A percentile compares a stretch with the other conserved stretches of the same genome.
Conservation (phyloP, 2,329 filamentous ascomycete genomes). For the Domatiomyces catenatus region DNA sequence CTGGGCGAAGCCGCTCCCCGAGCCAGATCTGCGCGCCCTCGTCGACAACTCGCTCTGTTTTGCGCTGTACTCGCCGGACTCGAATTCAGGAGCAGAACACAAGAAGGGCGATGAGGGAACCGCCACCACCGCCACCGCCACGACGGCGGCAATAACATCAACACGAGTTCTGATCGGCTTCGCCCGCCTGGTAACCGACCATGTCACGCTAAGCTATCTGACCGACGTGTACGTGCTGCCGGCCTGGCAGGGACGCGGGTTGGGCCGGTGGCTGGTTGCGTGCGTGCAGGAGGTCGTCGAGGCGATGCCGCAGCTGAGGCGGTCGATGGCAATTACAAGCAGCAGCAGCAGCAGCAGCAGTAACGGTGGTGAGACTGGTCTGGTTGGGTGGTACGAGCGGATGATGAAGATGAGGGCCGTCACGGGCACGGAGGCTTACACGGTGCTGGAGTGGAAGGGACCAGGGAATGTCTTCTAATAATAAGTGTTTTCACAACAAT, state of each 20-base stretch:
- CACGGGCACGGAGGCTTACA: not conserved
- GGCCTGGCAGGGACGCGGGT: conserved; percentile 43
- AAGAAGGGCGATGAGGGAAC: conserved; percentile 4
- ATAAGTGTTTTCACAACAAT: not conserved
- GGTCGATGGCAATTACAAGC: conserved; percentile 38
- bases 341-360: not conserved
- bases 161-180: conserved; percentile 36
- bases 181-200: conserved; percentile 51
- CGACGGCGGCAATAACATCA: conserved; percentile 7
- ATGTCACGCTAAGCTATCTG: conserved; percentile 51
- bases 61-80: conserved; percentile 40
- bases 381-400: not conserved
- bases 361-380: too few relatives aligned
- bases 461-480: not conserved
- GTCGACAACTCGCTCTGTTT: conserved; percentile 47
- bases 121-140: conserved; percentile 1
- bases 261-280: conserved; percentile 50
- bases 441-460: not conserved
- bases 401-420: not conserved
- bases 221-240: conserved; percentile 53
- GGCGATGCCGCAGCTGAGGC: conserved; percentile 44
- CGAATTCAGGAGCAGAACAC: conserved; percentile 1
- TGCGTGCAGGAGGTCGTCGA: conserved; percentile 43
- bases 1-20: conserved; percentile 42
- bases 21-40: conserved; percentile 35